Percentiles rank a stretch among this genome's conserved stretches.
These are phyloP conservation scores for Thermomucor indicae-seudaticae DNA, from an alignment of 371 early-diverging fungal genomes.

Conservation along the genomic window DNA sequence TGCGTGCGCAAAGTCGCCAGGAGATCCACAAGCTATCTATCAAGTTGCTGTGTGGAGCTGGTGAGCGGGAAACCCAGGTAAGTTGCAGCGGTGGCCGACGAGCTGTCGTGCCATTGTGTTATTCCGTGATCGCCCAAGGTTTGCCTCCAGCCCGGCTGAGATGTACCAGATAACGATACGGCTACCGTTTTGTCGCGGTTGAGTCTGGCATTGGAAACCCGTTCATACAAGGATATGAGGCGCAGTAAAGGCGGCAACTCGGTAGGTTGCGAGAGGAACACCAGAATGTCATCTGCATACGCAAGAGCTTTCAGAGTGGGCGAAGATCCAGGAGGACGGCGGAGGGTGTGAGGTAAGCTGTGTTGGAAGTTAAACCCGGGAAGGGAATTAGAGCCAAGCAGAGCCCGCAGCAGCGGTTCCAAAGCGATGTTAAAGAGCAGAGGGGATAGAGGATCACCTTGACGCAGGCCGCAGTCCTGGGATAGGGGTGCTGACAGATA, in stretches of 20 bases:
- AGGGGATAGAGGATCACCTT: conserved; percentile 26
- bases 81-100: not conserved
- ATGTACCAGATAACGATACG: conserved; percentile 12
- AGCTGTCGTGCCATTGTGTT: conserved; percentile 11
- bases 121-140: not conserved
- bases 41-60: conserved; percentile 7
- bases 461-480: conserved; percentile 17
- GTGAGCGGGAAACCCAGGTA: conserved; percentile 21
- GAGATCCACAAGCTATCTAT: not conserved
- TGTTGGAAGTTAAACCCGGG: not conserved
- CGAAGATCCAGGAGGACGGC: not conserved
- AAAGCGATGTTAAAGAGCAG: conserved; percentile 25
- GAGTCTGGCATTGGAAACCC: conserved; percentile 16
- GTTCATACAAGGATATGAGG: conserved; percentile 5
- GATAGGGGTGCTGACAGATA: conserved; percentile 2
- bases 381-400: not conserved
- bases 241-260: conserved; percentile 2
- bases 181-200: conserved; percentile 17
- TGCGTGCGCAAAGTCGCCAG: not conserved
- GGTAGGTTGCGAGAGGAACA: conserved; percentile 7
- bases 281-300: conserved; percentile 15
- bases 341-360: not conserved
- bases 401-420: conserved; percentile 18
- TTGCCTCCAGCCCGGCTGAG: not conserved
- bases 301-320: conserved; percentile 10